Percentiles rank a stretch among this genome's conserved stretches.
Evolutionary conservation across 805 yeast species (phyloP).

Genomic region (Hanseniaspora mollemarum): DNA sequence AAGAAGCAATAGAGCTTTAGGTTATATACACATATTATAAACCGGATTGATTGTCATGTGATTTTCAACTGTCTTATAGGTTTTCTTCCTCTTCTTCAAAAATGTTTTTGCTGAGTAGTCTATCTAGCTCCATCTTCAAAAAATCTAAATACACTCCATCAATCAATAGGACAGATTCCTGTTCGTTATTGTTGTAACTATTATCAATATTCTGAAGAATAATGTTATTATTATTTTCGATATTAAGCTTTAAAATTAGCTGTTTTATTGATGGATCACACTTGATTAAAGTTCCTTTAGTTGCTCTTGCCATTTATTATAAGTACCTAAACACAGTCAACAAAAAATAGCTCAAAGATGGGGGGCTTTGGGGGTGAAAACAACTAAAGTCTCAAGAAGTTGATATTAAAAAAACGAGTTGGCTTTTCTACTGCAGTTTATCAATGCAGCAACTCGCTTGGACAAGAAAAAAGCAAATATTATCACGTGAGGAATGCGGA

Average conservation of each 20-base stretch:
- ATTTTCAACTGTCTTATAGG: not conserved
- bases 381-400: no score
- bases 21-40: no score
- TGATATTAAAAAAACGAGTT: no score
- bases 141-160: slow-evolving; percentile 64
- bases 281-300: slow-evolving; percentile 43
- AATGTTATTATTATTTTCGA: slow-evolving; percentile 55
- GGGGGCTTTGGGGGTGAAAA: no score
- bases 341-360: not conserved
- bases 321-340: no score
- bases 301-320: slow-evolving; percentile 40
- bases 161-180: slow-evolving; percentile 39
- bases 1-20: not conserved
- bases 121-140: slow-evolving; percentile 66
- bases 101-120: slow-evolving; percentile 66
- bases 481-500: no score
- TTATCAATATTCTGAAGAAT: slow-evolving; percentile 75
- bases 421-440: no score
- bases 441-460: no score
- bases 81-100: slow-evolving; percentile 59
- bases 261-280: slow-evolving; percentile 93
- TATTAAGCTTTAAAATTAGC: slow-evolving; percentile 69
- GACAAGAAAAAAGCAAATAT: no score
- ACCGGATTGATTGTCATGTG: no score
- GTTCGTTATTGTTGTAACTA: slow-evolving; percentile 41